A percentile compares a stretch with the other conserved stretches of the same genome.
phyloP scores from a whole-genome alignment of 139 green algal genomes.

The Spirogloea muscicola region DNA sequence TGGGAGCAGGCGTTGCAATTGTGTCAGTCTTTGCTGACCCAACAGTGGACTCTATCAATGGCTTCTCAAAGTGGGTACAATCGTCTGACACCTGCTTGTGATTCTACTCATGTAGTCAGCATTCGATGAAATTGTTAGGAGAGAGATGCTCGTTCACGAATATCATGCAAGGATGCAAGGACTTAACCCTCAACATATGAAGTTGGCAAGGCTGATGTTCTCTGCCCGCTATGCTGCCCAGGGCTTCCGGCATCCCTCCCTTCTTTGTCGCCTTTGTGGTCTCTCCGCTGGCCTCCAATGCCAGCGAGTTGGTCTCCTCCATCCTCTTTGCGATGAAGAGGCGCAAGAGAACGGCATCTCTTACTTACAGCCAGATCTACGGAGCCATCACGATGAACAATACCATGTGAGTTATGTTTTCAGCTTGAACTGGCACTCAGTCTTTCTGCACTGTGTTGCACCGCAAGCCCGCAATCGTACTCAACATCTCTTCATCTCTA shows the following conservation, averaged over 20 bases:
- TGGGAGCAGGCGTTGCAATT: conserved; percentile 24
- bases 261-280: conserved; percentile 69
- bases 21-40: conserved; percentile 46
- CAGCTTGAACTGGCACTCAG: too few relatives aligned
- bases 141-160: neutral
- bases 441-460: neutral
- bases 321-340: conserved; percentile 43
- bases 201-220: neutral
- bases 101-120: too few relatives aligned
- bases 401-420: conserved; percentile 63
- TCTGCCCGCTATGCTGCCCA: neutral
- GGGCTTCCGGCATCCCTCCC: conserved; percentile 50
- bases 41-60: conserved; percentile 52
- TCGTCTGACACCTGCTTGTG: neutral
- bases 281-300: conserved; percentile 56
- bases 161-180: neutral
- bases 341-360: conserved; percentile 54
- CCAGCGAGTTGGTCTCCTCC: conserved; percentile 47
- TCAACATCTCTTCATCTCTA: neutral
- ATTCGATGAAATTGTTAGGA: neutral
- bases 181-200: too few relatives aligned
- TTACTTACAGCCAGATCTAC: conserved; percentile 67
- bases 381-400: conserved; percentile 71
- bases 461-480: neutral
- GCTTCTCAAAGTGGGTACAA: conserved; percentile 46